Conservation (phyloP, 306 rosid species). For the Sesbania bispinosa region DNA sequence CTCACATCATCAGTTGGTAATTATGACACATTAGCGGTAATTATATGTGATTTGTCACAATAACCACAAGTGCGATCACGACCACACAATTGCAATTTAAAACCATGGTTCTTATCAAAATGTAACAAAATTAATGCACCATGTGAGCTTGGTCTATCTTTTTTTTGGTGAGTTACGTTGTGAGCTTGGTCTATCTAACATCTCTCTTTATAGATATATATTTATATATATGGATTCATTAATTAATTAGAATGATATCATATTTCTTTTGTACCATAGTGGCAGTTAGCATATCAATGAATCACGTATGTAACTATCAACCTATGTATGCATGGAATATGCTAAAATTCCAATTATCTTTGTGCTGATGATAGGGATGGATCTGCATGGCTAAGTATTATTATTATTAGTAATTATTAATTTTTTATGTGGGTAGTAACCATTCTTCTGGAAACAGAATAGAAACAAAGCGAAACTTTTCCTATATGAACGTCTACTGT, state of each 20-base stretch:
- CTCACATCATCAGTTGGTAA: too few relatives aligned
- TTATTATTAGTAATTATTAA: too few relatives aligned
- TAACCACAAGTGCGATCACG: too few relatives aligned
- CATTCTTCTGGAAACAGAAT: neutral
- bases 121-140: neutral
- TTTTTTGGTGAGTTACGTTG: too few relatives aligned
- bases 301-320: neutral
- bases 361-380: neutral
- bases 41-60: too few relatives aligned
- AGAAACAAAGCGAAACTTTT: neutral
- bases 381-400: neutral
- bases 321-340: slow-evolving; percentile 17
- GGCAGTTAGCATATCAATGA: slow-evolving; percentile 21
- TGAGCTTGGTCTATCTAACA: too few relatives aligned
- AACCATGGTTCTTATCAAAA: too few relatives aligned
- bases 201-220: too few relatives aligned
- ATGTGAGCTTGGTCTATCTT: neutral
- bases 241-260: neutral
- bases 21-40: too few relatives aligned
- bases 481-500: neutral
- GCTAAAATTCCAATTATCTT: neutral
- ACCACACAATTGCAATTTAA: too few relatives aligned
- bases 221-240: neutral
- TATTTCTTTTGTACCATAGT: neutral
- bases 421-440: neutral